phyloP scores from a whole-genome alignment of 805 yeast species.

The Saccharomycopsis schoenii region DNA sequence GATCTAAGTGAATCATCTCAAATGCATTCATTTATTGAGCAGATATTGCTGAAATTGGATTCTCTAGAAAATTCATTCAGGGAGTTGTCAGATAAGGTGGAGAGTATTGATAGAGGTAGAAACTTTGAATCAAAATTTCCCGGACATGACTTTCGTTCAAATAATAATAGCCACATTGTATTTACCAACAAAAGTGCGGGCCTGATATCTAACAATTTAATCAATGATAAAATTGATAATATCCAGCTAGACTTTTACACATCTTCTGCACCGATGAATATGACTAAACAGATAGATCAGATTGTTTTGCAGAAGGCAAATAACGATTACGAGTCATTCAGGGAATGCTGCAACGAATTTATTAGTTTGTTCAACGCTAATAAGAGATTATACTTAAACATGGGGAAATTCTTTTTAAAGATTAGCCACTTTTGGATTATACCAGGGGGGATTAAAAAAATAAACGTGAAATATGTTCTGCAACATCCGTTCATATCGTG shows the following conservation, averaged over 20 bases:
- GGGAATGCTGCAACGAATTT: conserved; percentile 34
- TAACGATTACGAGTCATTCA: conserved; percentile 7
- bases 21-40: background rate
- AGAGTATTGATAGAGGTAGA: background rate
- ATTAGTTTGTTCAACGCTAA: conserved; percentile 36
- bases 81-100: background rate
- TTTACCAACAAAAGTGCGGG: background rate
- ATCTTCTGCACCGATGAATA: conserved; percentile 27
- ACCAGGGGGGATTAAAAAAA: conserved; percentile 47
- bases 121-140: background rate
- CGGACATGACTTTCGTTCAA: background rate
- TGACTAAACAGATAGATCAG: conserved; percentile 30
- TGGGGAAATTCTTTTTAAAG: conserved; percentile 39
- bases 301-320: conserved; percentile 25
- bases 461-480: conserved; percentile 35
- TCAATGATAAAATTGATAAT: conserved; percentile 9
- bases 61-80: conserved; percentile 5
- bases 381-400: conserved; percentile 32
- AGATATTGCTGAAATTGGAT: conserved; percentile 1
- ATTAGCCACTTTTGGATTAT: conserved; percentile 53
- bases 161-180: no score
- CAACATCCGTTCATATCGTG: conserved; percentile 46
- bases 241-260: conserved; percentile 15
- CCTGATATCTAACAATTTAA: conserved; percentile 2
- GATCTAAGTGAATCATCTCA: background rate